Evolutionary conservation across 257 asterid species (phyloP).

Genomic region (Ilex asprella): DNA sequence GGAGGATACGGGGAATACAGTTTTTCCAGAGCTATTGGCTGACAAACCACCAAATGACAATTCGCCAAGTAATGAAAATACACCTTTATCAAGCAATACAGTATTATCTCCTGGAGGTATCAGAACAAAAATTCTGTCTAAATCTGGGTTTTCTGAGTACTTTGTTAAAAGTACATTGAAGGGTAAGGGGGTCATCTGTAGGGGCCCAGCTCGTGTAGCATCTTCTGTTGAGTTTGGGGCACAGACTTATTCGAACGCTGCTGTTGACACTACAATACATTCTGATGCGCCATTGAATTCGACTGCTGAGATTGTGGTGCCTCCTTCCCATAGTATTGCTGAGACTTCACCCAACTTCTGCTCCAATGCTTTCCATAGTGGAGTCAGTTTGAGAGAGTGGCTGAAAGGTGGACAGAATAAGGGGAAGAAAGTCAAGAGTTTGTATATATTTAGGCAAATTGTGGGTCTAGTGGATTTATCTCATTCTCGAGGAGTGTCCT

Average conservation of each 20-base stretch:
- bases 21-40: slow-evolving; percentile 46
- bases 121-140: slow-evolving; percentile 73
- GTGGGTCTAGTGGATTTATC: slow-evolving; percentile 66
- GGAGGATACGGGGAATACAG: slow-evolving; percentile 43
- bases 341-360: slow-evolving; percentile 22
- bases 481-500: slow-evolving; percentile 59
- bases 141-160: slow-evolving; percentile 74
- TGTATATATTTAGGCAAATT: slow-evolving; percentile 68
- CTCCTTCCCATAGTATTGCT: slow-evolving; percentile 33
- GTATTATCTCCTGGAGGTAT: slow-evolving; percentile 55
- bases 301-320: slow-evolving; percentile 25
- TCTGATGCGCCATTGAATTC: slow-evolving; percentile 30
- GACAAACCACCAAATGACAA: slow-evolving; percentile 24
- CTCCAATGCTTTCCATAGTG: slow-evolving; percentile 31
- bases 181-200: slow-evolving; percentile 71
- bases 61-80: slow-evolving; percentile 30
- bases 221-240: slow-evolving; percentile 26
- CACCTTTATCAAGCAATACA: slow-evolving; percentile 30
- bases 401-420: slow-evolving; percentile 45
- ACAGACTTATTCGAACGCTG: slow-evolving; percentile 29
- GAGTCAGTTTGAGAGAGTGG: slow-evolving; percentile 71
- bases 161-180: slow-evolving; percentile 62
- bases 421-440: slow-evolving; percentile 49
- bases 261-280: slow-evolving; percentile 21
- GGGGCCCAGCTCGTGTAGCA: slow-evolving; percentile 35